Percentiles rank a stretch among this genome's conserved stretches.
Conservation (phyloP, 805 yeast species). For the Candida quercuum region DNA sequence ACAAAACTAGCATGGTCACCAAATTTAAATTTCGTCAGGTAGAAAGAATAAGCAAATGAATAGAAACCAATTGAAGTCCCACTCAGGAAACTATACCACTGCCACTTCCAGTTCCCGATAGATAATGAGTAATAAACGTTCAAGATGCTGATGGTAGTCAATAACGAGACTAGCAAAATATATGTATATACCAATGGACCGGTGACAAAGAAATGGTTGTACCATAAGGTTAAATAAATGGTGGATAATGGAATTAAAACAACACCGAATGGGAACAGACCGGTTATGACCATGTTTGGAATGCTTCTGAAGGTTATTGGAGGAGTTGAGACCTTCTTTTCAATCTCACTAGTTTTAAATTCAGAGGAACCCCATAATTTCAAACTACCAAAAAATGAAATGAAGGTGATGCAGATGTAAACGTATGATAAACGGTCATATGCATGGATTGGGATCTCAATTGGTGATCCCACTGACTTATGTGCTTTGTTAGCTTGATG, state of each 20-base stretch:
- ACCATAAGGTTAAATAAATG: slow-evolving; percentile 22
- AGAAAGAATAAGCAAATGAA: slow-evolving; percentile 21
- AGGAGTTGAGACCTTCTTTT: slow-evolving; percentile 18
- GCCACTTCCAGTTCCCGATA: slow-evolving; percentile 28
- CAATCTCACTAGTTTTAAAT: slow-evolving; percentile 14
- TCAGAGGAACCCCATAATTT: slow-evolving; percentile 7
- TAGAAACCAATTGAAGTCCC: slow-evolving; percentile 23
- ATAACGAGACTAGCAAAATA: slow-evolving; percentile 12
- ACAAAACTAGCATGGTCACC: slow-evolving; percentile 22
- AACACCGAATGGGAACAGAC: slow-evolving; percentile 25
- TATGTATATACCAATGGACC: slow-evolving; percentile 14
- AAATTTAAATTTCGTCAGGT: slow-evolving; percentile 22
- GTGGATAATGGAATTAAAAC: slow-evolving; percentile 23
- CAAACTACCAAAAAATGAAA: slow-evolving; percentile 11
- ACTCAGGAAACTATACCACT: slow-evolving; percentile 22
- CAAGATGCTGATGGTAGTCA: slow-evolving; percentile 15
- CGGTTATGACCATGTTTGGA: slow-evolving; percentile 24
- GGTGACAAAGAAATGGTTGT: slow-evolving; percentile 20
- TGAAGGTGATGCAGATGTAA: slow-evolving; percentile 10
- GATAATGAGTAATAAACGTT: slow-evolving; percentile 20
- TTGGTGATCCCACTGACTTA: slow-evolving; percentile 21
- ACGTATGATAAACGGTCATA: slow-evolving; percentile 2
- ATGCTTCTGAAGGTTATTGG: slow-evolving; percentile 22
- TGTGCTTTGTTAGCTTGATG: slow-evolving; percentile 14
- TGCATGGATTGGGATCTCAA: slow-evolving; percentile 7